Evolutionary conservation across 768 basidiomycete species (phyloP).

Genomic region (Tricholoma flavovirens): DNA sequence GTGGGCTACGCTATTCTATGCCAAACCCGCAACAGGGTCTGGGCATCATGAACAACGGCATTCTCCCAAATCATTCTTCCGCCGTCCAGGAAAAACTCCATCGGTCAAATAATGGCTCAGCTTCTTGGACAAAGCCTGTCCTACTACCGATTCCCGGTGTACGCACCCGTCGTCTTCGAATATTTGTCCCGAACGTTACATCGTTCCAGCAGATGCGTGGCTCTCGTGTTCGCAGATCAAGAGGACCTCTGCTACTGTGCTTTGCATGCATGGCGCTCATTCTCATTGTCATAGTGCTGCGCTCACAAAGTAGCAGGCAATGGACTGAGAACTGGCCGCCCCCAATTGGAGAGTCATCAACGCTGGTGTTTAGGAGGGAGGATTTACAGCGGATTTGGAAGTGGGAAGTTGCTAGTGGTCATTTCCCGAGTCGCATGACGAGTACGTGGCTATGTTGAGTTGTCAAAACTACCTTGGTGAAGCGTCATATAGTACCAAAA

Average conservation of each 20-base stretch:
- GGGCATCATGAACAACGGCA: conserved; percentile 23
- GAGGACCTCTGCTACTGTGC: conserved; percentile 49
- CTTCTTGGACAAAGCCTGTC: conserved; percentile 49
- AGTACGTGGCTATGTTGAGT: conserved; percentile 40
- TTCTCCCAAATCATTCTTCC: conserved; percentile 39
- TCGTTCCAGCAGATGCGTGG: conserved; percentile 39
- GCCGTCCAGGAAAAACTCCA: conserved; percentile 39
- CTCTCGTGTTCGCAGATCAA: conserved; percentile 45
- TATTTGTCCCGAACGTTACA: conserved; percentile 50
- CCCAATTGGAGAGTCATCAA: conserved; percentile 44
- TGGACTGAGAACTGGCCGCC: conserved; percentile 37
- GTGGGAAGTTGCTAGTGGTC: conserved; percentile 89
- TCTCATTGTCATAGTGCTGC: conserved; percentile 41
- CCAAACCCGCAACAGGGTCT: conserved; percentile 9
- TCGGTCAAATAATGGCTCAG: conserved; percentile 21
- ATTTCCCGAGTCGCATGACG: conserved; percentile 70
- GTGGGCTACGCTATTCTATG: conserved; percentile 7
- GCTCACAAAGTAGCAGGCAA: conserved; percentile 34
- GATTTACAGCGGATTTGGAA: conserved; percentile 85
- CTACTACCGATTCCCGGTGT: conserved; percentile 56
- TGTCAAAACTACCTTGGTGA: not conserved
- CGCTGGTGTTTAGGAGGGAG: conserved; percentile 62
- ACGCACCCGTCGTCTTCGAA: conserved; percentile 49
- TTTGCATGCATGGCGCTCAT: conserved; percentile 47
- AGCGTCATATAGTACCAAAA: conserved; percentile 47